Conservation (phyloP, 306 rosid species). For the Erythrophleum fordii region DNA sequence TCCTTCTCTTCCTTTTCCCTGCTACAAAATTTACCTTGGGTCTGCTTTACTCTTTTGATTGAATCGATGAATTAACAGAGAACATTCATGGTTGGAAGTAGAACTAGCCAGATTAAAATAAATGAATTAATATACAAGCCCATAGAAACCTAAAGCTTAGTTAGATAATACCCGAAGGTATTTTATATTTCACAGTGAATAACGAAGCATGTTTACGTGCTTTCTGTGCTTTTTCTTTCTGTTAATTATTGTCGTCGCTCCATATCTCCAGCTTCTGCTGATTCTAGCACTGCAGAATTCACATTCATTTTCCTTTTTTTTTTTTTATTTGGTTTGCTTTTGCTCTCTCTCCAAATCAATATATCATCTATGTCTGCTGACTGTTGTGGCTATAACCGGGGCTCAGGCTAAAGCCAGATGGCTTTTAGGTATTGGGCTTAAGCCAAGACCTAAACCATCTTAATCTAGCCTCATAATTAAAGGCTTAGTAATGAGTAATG, state of each 20-base stretch:
- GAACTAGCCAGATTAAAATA: not conserved
- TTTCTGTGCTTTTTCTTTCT: not conserved
- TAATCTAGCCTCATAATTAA: not conserved
- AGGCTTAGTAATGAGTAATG: not conserved
- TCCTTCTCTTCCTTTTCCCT: not conserved
- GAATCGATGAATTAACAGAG: not conserved
- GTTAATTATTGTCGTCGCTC: not conserved
- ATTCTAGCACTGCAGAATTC: not conserved
- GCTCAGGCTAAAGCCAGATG: not conserved
- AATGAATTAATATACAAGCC: no score
- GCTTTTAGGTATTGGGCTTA: not conserved
- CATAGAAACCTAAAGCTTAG: not conserved
- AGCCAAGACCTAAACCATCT: not conserved
- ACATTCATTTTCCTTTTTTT: not conserved
- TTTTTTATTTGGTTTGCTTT: not conserved
- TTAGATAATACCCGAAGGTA: not conserved
- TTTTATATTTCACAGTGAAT: not conserved
- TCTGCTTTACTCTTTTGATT: not conserved
- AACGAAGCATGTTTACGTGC: not conserved
- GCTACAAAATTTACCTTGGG: not conserved
- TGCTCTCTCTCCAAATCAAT: not conserved
- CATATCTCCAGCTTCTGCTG: conserved; percentile 4
- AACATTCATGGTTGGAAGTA: not conserved
- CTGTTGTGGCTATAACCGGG: not conserved
- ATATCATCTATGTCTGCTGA: not conserved